phyloP scores from a whole-genome alignment of 2,329 filamentous ascomycete genomes.

The Aureobasidium sp. region DNA sequence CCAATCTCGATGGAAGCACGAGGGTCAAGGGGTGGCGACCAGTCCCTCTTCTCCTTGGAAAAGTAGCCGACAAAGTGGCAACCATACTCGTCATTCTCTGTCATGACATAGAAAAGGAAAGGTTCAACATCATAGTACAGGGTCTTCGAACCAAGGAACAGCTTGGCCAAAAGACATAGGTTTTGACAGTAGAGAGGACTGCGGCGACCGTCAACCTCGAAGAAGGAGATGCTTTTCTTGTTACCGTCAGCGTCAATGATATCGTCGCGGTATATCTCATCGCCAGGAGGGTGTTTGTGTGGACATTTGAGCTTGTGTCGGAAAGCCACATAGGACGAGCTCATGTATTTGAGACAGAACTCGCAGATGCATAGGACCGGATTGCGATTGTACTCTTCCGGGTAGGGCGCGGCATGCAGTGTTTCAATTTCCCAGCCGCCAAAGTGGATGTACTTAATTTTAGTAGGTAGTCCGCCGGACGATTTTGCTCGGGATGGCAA shows the following conservation, averaged over 20 bases:
- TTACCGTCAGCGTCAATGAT: constrained; percentile 48
- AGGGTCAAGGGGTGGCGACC: constrained; percentile 55
- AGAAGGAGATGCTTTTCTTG: constrained; percentile 57
- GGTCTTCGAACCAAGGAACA: constrained; percentile 97
- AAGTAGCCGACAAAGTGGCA: constrained; percentile 99
- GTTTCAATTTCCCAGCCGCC: constrained; percentile 97
- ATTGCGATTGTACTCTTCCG: constrained; percentile 95
- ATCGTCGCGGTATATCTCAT: constrained; percentile 91
- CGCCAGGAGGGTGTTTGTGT: constrained; percentile 91
- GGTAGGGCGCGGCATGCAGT: constrained; percentile 97
- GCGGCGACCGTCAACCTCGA: constrained; percentile 93
- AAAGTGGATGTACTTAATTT: constrained; percentile 98
- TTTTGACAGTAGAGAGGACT: constrained; percentile 99
- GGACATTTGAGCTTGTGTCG: constrained; percentile 91
- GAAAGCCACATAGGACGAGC: constrained; percentile 97
- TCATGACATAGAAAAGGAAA: constrained; percentile 95
- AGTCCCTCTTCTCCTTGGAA: constrained; percentile 82
- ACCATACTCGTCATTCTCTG: constrained; percentile 81
- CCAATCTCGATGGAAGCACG: constrained; percentile 22
- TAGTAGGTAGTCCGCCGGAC: constrained; percentile 82
- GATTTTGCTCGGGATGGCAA: constrained; percentile 49
- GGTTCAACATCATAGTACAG: constrained; percentile 97
- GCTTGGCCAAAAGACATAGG: constrained; percentile 85
- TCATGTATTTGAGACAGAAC: constrained; percentile 99
- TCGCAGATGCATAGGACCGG: constrained; percentile 98